Base-by-base conservation (phyloP, 202 grass and related monocot species). In the Panicum virgatum region DNA sequence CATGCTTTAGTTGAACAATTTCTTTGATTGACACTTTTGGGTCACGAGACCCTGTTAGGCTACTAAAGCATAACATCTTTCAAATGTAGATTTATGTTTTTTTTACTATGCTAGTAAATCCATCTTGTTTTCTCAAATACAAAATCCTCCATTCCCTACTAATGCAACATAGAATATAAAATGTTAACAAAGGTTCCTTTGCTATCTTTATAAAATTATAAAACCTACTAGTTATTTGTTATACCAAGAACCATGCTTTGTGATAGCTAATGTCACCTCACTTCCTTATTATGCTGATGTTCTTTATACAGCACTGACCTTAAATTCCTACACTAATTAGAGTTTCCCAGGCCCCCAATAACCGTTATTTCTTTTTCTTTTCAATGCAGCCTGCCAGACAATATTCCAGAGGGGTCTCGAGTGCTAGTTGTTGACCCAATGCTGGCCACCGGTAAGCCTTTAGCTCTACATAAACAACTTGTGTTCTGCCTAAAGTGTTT, bases 361-460 rank as follows among this genome's bases (percentile, higher is more conserved):
- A 26, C 48, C 2, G 29, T 76, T 46, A 10, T 57, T 75, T 78
- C 2, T 20, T 27, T 50, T 34, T 61, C 42, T 69, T 78, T 86
- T 83, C 15, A 81, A 84, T 84, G 64, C 87, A 99, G 96, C 34
- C 88, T 99, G 69, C 96, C 96, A 71, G 87, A 96, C 80, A 91
- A 77, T 15, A 92, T 99, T 84, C 85, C 96, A 47, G 89, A 94
- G 60, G 92, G 89, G n/a, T 74, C 89, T 76, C 93, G 89, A 79
- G 79, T 90, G 77, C 80, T 99, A 87, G 85, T 94, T 89, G 85
- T 99, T 70, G 93, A 99, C 82, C 96, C 96, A 72, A 96, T 99
- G 96, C 83, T 99, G 44, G 96, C 96, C 48, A 99, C 96, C 8
- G 93, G 93, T 99, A 89, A 80, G 72, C 54, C 19, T 71, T 80